Percentiles rank a stretch among this genome's conserved stretches.
These are phyloP conservation scores for Phialophora chinensis DNA, from an alignment of 2,329 filamentous ascomycete species.

Conservation along the genomic window DNA sequence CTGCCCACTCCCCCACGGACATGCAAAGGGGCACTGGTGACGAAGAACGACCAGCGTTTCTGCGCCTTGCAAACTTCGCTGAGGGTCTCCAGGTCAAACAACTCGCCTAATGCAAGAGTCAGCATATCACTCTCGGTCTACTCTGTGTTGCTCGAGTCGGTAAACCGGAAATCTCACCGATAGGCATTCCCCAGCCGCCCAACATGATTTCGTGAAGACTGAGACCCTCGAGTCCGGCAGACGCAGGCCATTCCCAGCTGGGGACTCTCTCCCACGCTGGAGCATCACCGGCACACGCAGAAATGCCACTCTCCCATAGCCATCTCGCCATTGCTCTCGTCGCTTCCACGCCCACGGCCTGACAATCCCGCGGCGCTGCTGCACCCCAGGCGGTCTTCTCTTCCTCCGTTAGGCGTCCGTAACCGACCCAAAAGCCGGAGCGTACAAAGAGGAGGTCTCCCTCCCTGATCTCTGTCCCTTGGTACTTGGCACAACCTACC, in stretches of 20 bases:
- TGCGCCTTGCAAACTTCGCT: conserved; percentile 43
- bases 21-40: conserved; percentile 46
- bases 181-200: conserved; percentile 40
- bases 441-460: conserved; percentile 41
- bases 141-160: background rate
- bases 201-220: conserved; percentile 34
- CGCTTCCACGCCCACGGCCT: conserved; percentile 40
- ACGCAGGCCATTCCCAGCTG: conserved; percentile 2
- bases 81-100: conserved; percentile 49
- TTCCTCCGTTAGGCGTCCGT: conserved; percentile 10
- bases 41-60: conserved; percentile 53
- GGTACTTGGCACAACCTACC: conserved; percentile 24
- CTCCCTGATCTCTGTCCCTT: conserved; percentile 30
- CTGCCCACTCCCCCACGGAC: conserved; percentile 34
- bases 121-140: conserved; percentile 3
- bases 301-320: conserved; percentile 44
- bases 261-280: conserved; percentile 40
- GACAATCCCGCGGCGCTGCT: background rate
- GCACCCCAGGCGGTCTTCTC: conserved; percentile 15
- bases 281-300: conserved; percentile 43
- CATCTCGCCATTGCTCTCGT: conserved; percentile 41
- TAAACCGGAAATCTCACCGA: conserved; percentile 22
- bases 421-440: conserved; percentile 36
- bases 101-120: conserved; percentile 27
- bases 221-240: conserved; percentile 15